These are phyloP conservation scores for Tetrastigma voinierianum DNA, from an alignment of 164 flowering plant genomes.

Conservation along the genomic window DNA sequence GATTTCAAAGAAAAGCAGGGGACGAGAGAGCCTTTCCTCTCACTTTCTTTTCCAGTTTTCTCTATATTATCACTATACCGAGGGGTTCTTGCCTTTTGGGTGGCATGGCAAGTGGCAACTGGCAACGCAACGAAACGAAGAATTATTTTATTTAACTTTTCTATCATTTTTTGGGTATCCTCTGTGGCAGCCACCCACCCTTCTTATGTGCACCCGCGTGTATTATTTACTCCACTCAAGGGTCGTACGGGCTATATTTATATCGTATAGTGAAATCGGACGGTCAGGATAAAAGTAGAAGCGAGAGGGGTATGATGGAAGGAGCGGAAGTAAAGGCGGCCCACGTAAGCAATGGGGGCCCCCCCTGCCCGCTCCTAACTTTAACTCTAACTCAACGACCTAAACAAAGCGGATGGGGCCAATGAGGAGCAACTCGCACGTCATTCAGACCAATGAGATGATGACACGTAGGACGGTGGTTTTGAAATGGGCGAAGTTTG, in stretches of 20 bases:
- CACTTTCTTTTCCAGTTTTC: slow-evolving; percentile 14
- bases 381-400: slow-evolving; percentile 10
- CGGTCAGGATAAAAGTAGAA: too few relatives aligned
- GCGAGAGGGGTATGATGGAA: too few relatives aligned
- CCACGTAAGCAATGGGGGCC: slow-evolving; percentile 4
- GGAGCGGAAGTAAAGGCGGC: slow-evolving; percentile 1
- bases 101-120: too few relatives aligned
- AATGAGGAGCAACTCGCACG: slow-evolving; percentile 9
- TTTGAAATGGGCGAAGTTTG: not conserved
- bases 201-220: not conserved
- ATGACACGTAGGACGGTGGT: slow-evolving; percentile 6
- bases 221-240: not conserved
- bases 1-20: not conserved
- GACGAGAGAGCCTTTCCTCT: not conserved
- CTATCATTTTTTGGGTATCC: too few relatives aligned
- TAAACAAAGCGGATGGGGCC: not conserved
- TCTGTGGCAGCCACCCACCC: too few relatives aligned
- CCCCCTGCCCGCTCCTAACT: too few relatives aligned
- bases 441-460: slow-evolving; percentile 8
- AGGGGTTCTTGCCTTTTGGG: slow-evolving; percentile 25
- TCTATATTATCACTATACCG: slow-evolving; percentile 17
- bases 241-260: too few relatives aligned
- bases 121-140: too few relatives aligned
- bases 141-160: slow-evolving; percentile 1
- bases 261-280: too few relatives aligned